phyloP scores from a whole-genome alignment of 106 monocot species.

The Platanthera guangdongensis region DNA sequence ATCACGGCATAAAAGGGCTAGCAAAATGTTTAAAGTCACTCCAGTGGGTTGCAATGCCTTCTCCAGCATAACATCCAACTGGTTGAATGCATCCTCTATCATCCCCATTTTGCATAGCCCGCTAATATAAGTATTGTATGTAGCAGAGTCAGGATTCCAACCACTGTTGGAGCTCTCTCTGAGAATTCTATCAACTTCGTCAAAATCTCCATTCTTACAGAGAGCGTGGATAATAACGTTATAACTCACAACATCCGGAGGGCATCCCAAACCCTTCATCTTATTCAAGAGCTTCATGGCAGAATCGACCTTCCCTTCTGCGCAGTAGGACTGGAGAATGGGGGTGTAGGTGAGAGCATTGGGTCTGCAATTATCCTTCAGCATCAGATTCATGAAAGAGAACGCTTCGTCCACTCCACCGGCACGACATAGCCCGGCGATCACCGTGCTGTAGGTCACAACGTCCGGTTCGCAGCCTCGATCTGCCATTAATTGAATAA shows the following conservation, averaged over 20 bases:
- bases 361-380: constrained; percentile 8
- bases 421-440: constrained; percentile 32
- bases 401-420: constrained; percentile 38
- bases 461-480: constrained; percentile 34
- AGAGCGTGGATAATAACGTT: constrained; percentile 40
- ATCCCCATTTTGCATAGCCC: constrained; percentile 39
- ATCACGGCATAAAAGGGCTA: constrained; percentile 31
- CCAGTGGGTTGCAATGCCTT: constrained; percentile 34
- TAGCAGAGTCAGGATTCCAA: constrained; percentile 41
- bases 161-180: constrained; percentile 23
- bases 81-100: constrained; percentile 26
- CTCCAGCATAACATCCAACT: constrained; percentile 30
- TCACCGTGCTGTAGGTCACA: constrained; percentile 33
- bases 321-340: constrained; percentile 29
- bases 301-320: constrained; percentile 19
- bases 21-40: constrained; percentile 43
- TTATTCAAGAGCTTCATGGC: constrained; percentile 22
- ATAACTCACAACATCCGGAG: constrained; percentile 31
- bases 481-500: constrained; percentile 21
- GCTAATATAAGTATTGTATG: constrained; percentile 48
- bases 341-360: constrained; percentile 33
- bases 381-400: constrained; percentile 25
- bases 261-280: constrained; percentile 36
- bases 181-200: constrained; percentile 31
- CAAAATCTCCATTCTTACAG: constrained; percentile 32